Base-by-base conservation (phyloP, 2,329 filamentous ascomycete genomes). In the Aspergillus oerlinghausenensis region DNA sequence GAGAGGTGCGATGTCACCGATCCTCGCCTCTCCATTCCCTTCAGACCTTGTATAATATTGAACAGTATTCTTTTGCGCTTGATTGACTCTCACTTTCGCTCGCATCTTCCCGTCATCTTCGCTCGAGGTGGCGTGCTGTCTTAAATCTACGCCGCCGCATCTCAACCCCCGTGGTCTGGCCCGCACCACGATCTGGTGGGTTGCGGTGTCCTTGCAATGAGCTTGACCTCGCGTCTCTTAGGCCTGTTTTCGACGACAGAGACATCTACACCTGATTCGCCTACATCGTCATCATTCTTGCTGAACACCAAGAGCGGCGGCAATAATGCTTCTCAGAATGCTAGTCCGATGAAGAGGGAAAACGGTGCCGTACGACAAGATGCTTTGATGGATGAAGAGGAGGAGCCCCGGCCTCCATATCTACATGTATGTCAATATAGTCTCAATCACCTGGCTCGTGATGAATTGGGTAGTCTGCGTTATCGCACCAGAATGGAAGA, bases 351-450 rank as follows among this genome's bases (percentile, higher is more conserved):
- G 58, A 62, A 49, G 55, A 49, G 57, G 43, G 56, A 51, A 45
- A 52, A 50, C 32, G 51, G 58, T 57, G 49, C 55, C 55, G 62
- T 63, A 56, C 63, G 69, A 61, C 72, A 74, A 70, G 79, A 74
- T 68, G 72, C 67, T 55, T 60, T 65, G 54, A 67, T 73, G 62
- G 70, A 76, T 68, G 77, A 77, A 61, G 82, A 84, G 60, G 71
- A 80, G 60, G 82, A 84, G 71, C 77, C 75, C 63, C 81, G 85
- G 62, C 84, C 85, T 62, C 84, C 84, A 55, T 86, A 85, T 70
- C 68, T 85, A 64, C 82, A 88, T 76, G 85, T 88, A 74, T 72
- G 84, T 76, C 59, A 47, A 49, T 53, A 23, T 47, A 17, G n/a
- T 47, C 43, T 10, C 32, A 38, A 11, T 23, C 11, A 21, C 19